Evolutionary conservation across 305 asterid genomes (phyloP).

Genomic region (Fraxinus velutina): DNA sequence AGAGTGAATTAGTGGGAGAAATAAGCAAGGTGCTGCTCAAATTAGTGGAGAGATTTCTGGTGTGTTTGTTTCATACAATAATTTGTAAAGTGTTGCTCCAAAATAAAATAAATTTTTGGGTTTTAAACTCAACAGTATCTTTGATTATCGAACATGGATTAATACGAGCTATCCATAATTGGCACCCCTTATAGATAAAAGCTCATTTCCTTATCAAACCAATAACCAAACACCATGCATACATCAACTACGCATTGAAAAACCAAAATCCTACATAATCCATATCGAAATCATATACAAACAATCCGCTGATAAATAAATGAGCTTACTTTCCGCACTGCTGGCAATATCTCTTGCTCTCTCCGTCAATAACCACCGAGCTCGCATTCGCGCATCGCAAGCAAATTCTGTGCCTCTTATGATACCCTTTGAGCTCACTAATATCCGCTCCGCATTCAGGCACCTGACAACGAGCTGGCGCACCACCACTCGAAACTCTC

Average conservation of each 20-base stretch:
- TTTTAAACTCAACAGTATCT: neutral
- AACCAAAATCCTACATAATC: neutral
- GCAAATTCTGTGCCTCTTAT: conserved; percentile 73
- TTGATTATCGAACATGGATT: neutral
- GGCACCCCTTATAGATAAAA: neutral
- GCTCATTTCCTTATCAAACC: neutral
- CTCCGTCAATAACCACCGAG: conserved; percentile 61
- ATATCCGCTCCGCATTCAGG: conserved; percentile 80
- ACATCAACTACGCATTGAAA: conserved; percentile 5
- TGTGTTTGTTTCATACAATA: neutral
- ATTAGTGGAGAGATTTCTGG: neutral
- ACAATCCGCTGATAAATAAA: neutral
- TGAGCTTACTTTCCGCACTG: conserved; percentile 86
- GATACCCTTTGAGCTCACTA: conserved; percentile 82
- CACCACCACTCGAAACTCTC: conserved; percentile 27
- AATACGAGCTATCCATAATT: neutral
- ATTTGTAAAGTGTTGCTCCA: neutral
- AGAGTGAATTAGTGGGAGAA: neutral
- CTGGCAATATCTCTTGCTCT: conserved; percentile 80
- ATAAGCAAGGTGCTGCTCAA: neutral
- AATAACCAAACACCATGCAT: neutral
- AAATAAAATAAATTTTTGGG: neutral
- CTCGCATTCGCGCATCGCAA: conserved; percentile 67
- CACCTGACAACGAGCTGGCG: conserved; percentile 66
- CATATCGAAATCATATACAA: neutral